Percentiles rank a stretch among this genome's conserved stretches.
Conservation (phyloP, 495 filamentous ascomycete species). For the Annulohypoxylon maeteangense region DNA sequence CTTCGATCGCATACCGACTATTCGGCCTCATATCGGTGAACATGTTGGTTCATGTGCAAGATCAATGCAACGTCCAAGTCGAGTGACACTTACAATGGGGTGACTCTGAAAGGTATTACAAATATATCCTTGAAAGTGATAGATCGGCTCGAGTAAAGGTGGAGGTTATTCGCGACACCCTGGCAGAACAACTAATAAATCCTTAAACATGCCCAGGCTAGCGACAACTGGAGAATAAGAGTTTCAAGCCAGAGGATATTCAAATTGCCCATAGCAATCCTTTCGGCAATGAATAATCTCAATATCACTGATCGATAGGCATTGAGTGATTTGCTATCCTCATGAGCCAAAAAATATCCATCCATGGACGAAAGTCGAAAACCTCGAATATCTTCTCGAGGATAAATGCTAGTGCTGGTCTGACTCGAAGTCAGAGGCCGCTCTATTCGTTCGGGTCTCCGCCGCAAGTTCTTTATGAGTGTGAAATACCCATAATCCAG, state of each 20-base stretch:
- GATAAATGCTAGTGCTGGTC: background rate
- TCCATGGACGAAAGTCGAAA: constrained; percentile 58
- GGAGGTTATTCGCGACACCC: background rate
- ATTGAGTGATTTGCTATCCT: constrained; percentile 30
- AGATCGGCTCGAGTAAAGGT: background rate
- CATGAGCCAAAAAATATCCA: constrained; percentile 51
- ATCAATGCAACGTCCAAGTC: constrained; percentile 6
- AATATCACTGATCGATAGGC: constrained; percentile 47
- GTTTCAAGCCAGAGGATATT: constrained; percentile 43
- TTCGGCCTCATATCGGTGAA: constrained; percentile 19
- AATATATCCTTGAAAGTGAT: constrained; percentile 8
- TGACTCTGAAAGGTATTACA: constrained; percentile 3
- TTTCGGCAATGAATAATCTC: constrained; percentile 52
- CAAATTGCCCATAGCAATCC: constrained; percentile 46
- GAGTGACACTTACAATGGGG: background rate
- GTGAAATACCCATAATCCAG: constrained; percentile 51
- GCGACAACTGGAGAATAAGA: constrained; percentile 38
- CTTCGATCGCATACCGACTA: background rate
- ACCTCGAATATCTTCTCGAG: constrained; percentile 47
- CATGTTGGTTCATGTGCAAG: background rate
- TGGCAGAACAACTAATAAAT: background rate
- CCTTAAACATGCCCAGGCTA: constrained; percentile 41
- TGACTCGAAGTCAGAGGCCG: constrained; percentile 49
- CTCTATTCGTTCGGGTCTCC: constrained; percentile 48
- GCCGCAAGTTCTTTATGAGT: constrained; percentile 51